A percentile compares a stretch with the other conserved stretches of the same genome.
Conservation (phyloP, 306 rosid genomes). For the Hippophae tibetana region DNA sequence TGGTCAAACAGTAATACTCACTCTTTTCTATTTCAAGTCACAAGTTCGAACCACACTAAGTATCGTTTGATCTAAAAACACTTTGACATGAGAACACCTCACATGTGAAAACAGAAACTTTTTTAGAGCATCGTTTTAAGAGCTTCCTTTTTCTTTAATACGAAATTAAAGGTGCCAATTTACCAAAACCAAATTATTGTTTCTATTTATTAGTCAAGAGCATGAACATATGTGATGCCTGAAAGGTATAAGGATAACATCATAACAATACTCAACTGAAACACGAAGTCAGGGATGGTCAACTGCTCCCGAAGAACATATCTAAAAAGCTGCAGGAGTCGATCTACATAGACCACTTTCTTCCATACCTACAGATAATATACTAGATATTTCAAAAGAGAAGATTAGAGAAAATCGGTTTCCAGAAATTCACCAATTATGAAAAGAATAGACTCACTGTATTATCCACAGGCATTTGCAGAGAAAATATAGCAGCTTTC, state of each 20-base stretch:
- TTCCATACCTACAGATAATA: slow-evolving; percentile 64
- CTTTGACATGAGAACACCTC: no score
- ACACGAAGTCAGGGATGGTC: slow-evolving; percentile 95
- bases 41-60: no score
- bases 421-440: not conserved
- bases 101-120: no score
- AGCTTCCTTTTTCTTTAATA: no score
- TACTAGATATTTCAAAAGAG: slow-evolving; percentile 7
- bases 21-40: no score
- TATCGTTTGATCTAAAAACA: no score
- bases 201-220: not conserved
- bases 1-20: no score
- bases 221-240: not conserved
- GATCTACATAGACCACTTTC: slow-evolving; percentile 89
- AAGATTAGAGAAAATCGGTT: not conserved
- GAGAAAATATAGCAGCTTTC: slow-evolving; percentile 61
- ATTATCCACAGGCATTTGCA: slow-evolving; percentile 71
- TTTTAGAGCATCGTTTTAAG: no score
- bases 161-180: no score
- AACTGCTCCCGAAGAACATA: slow-evolving; percentile 93
- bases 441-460: slow-evolving; percentile 37
- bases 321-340: slow-evolving; percentile 86
- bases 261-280: slow-evolving; percentile 63
- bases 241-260: slow-evolving; percentile 13
- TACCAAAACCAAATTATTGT: no score